A percentile compares a stretch with the other conserved stretches of the same genome.
These are phyloP conservation scores for Paraphaeosphaeria minitans DNA, from an alignment of 2,329 filamentous ascomycete species.

Conservation along the genomic window DNA sequence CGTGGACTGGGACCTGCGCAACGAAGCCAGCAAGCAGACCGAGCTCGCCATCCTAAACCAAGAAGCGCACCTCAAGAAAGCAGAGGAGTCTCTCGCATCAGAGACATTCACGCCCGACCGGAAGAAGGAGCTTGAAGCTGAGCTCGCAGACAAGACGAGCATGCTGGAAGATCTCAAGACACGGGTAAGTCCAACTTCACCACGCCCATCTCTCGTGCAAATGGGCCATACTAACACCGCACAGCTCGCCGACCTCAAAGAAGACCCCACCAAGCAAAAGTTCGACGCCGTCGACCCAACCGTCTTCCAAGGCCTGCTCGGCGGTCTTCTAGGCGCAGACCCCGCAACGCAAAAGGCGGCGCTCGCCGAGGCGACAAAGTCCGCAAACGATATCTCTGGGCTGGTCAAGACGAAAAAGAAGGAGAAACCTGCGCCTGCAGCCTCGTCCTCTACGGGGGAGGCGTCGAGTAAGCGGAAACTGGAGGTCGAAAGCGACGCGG, in stretches of 20 bases:
- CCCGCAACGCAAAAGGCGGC: conserved; percentile 65
- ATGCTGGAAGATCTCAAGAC: conserved; percentile 72
- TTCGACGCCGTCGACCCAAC: conserved; percentile 50
- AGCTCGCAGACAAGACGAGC: conserved; percentile 75
- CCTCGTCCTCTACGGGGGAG: not conserved
- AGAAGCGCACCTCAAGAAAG: conserved; percentile 70
- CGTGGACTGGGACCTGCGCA: conserved; percentile 71
- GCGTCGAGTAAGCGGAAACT: conserved; percentile 40
- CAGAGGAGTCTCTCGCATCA: conserved; percentile 67
- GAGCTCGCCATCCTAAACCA: conserved; percentile 76
- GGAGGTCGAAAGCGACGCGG: conserved; percentile 30
- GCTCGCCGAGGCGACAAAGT: conserved; percentile 74
- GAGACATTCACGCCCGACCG: conserved; percentile 58
- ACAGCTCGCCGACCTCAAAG: conserved; percentile 71
- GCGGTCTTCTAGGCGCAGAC: conserved; percentile 66
- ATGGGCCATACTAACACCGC: conserved; percentile 14
- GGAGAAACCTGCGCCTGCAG: conserved; percentile 36
- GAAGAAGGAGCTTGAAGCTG: conserved; percentile 65
- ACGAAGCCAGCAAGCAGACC: conserved; percentile 73
- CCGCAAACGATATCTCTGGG: conserved; percentile 74
- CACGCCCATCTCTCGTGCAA: not conserved
- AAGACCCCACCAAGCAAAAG: conserved; percentile 56
- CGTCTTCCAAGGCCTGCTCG: conserved; percentile 65
- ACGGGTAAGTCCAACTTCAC: conserved; percentile 56
- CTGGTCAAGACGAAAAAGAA: conserved; percentile 74